Conservation (phyloP, 2,329 filamentous ascomycete species). For the Cytospora chrysosperma region DNA sequence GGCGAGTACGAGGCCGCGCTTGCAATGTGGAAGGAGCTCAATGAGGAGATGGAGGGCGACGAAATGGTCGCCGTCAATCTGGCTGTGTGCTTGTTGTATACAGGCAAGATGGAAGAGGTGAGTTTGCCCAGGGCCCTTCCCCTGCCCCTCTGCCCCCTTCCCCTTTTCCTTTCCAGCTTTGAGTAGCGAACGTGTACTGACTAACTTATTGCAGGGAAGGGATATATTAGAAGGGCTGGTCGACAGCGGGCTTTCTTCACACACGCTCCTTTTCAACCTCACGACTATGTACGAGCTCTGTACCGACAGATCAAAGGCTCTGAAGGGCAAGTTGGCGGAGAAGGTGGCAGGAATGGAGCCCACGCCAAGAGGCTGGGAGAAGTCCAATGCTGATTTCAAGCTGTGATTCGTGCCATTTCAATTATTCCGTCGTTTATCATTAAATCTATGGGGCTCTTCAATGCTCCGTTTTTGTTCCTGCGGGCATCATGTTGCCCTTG, state of each 20-base stretch:
- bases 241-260: slow-evolving; percentile 63
- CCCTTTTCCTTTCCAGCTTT: background rate
- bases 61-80: slow-evolving; percentile 79
- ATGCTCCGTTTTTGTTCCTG: background rate
- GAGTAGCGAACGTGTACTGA: slow-evolving; percentile 29
- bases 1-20: slow-evolving; percentile 67
- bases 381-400: slow-evolving; percentile 73
- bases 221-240: slow-evolving; percentile 66
- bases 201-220: slow-evolving; percentile 51
- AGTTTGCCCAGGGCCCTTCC: background rate
- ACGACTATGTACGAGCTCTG: slow-evolving; percentile 90
- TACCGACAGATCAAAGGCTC: slow-evolving; percentile 68
- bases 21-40: slow-evolving; percentile 56
- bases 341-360: slow-evolving; percentile 61
- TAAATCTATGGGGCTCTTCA: background rate
- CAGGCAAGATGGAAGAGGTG: slow-evolving; percentile 69
- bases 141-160: too few species aligned
- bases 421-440: background rate
- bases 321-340: slow-evolving; percentile 72
- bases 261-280: slow-evolving; percentile 83
- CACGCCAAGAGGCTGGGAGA: slow-evolving; percentile 64
- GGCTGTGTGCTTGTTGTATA: slow-evolving; percentile 81
- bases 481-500: background rate
- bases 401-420: slow-evolving; percentile 49
- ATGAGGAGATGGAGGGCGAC: slow-evolving; percentile 44